Evolutionary conservation across 2,329 filamentous ascomycete genomes (phyloP).

Genomic region (Dendrostoma leiphaemia): DNA sequence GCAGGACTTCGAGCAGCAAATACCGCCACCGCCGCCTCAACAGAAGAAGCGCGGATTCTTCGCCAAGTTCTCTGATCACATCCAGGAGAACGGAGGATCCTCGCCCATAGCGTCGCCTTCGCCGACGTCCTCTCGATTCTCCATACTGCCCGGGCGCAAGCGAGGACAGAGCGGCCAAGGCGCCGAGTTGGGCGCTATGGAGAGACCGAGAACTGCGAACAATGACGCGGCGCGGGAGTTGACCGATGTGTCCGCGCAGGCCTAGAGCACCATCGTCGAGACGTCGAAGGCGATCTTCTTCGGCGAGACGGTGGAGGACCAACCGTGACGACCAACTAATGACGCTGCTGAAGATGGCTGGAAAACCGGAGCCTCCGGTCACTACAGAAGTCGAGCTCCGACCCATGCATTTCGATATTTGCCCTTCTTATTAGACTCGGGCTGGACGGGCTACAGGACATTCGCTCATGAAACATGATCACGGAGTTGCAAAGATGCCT

Average conservation of each 20-base stretch:
- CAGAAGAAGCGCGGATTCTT: slow-evolving; percentile 74
- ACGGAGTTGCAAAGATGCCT: neutral
- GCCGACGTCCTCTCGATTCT: slow-evolving; percentile 55
- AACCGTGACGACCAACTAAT: neutral
- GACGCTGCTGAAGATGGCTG: neutral
- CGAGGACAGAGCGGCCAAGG: slow-evolving; percentile 68
- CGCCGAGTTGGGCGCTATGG: slow-evolving; percentile 68
- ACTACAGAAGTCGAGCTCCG: neutral
- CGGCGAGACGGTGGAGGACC: neutral
- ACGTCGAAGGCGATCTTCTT: neutral
- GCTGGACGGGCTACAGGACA: slow-evolving; percentile 4
- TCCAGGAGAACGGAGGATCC: slow-evolving; percentile 23
- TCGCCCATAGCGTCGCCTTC: slow-evolving; percentile 32
- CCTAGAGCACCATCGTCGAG: slow-evolving; percentile 6
- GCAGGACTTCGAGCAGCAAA: slow-evolving; percentile 23
- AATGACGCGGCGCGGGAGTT: slow-evolving; percentile 11
- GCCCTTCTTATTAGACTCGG: slow-evolving; percentile 2
- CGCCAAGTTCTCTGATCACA: slow-evolving; percentile 70
- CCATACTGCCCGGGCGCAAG: slow-evolving; percentile 66
- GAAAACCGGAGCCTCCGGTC: neutral
- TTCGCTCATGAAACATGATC: slow-evolving; percentile 12
- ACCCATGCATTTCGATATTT: neutral
- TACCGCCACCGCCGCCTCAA: slow-evolving; percentile 32
- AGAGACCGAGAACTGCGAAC: slow-evolving; percentile 32
- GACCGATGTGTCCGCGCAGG: slow-evolving; percentile 14